Conservation (phyloP, 2,329 filamentous ascomycete species). For the Epichloe glyceriae region DNA sequence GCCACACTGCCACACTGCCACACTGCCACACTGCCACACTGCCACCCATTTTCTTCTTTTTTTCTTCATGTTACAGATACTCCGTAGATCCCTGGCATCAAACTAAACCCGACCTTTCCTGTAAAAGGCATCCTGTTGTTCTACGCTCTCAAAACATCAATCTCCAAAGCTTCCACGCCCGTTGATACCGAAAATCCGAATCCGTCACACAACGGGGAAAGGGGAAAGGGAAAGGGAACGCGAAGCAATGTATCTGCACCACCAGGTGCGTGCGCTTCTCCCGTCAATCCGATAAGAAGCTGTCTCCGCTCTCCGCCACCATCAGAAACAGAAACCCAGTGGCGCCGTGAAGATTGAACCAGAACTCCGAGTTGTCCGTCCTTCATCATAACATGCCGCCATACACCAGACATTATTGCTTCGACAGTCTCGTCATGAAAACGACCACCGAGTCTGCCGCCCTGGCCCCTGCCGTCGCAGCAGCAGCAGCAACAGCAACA, state of each 20-base stretch:
- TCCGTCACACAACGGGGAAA: not conserved
- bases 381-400: not conserved
- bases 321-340: not conserved
- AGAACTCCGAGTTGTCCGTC: too few relatives aligned
- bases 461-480: not conserved
- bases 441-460: not conserved
- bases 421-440: not conserved
- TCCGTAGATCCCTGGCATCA: too few relatives aligned
- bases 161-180: not conserved
- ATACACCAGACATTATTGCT: not conserved
- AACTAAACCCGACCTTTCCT: too few relatives aligned
- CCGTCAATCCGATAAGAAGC: not conserved
- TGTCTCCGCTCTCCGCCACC: not conserved
- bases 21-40: too few relatives aligned
- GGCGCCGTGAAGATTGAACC: too few relatives aligned
- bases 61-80: too few relatives aligned
- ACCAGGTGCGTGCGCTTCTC: not conserved
- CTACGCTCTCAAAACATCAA: too few relatives aligned
- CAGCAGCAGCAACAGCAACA: not conserved
- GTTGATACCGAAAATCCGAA: too few relatives aligned
- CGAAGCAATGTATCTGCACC: conserved; percentile 1
- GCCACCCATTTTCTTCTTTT: too few relatives aligned
- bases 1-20: too few relatives aligned
- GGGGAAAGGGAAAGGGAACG: not conserved
- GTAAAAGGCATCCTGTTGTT: not conserved